Evolutionary conservation across 2,329 filamentous ascomycete genomes (phyloP), one percentile per base, ranked within the genome.

Genomic region (Nemania sp.): DNA sequence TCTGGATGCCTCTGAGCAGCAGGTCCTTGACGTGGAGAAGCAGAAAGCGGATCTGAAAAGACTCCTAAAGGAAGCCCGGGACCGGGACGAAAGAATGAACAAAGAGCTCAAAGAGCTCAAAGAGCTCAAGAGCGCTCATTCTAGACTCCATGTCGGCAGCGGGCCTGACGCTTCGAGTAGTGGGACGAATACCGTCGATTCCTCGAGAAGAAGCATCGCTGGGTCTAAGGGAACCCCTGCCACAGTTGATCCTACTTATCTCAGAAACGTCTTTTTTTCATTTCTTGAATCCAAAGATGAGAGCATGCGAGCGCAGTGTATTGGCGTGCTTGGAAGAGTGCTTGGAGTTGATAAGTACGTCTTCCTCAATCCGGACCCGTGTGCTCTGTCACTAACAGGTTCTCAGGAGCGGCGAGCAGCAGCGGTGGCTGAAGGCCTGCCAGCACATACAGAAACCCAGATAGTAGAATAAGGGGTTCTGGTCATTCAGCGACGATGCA

Each of bases 1-100:
- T 0, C 81, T 99, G 1, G 93, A 98, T 67, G 90, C 91, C 49
- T 94, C 90, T 37, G 95, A 99, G 76, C 87, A 85, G 72, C 91
- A 96, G 75, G 87, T 90, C 0, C 84, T 87, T 32, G 90, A 95
- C n/a, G 81, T 90, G 5, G 93, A 97, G 75, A 91, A 87, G 76
- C 91, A 96, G 71, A 90, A 89, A 65, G 78, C 81, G 0, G 92
- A 97, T 62, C 78, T 96, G 52, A 85, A 90, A 47, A 85, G 87
- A 43, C 81, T 89, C 34, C 82, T 96, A 2, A 92, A 97, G 68
- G 93, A 97, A 66, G 86, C 87, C 29, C 88, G 89, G 65, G 80
- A 83, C 57, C 85, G 90, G 12, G 86, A 94, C 63, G 93, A 97
- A 72, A 94, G 91, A 78, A 75, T 93, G 3, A 86, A 89, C 65